Base-by-base conservation (phyloP, 2,329 filamentous ascomycete species). In the Knufia petricola region DNA sequence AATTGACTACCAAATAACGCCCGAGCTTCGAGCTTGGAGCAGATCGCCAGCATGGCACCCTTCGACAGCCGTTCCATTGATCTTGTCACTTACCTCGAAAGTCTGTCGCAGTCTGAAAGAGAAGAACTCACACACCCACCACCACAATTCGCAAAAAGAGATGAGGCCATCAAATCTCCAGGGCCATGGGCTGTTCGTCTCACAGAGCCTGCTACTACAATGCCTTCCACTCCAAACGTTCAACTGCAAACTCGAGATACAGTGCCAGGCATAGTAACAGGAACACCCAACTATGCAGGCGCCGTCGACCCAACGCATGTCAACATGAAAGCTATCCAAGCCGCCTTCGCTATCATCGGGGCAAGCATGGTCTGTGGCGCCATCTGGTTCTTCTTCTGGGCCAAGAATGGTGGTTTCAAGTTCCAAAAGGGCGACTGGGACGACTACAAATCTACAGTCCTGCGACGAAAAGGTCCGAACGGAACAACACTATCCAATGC, bases 381-480 rank as follows among this genome's bases (percentile, higher is more conserved):
- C 20, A 87, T 96, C 62, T 98, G 92, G 89, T 95, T 98, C 76
- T 96, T 98, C 77, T 94, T 94, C 76, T 94, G 87, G 85, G 90
- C 90, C 50, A 90, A 85, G 69, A 95, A 96, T 59, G 92, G 92
- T 53, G 92, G 92, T 12, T 95, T 96, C 71, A 72, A 85, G 55
- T 96, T 88, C 75, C 77, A 77, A 40, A 72, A 94, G 54, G 75
- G 79, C 30, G 92, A 98, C 67, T 98, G 92, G 90, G 90, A 96
- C 4, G 92, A 98, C 62, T 98, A 98, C 78, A 96, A 96, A 66
- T 84, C 85, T 1, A 95, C 90, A 0, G 92, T 98, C 1, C 69
- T 98, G 39, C 79, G 92, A 36, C 84, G 89, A 46, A 88, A 84
- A 61, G 89, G 88, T 0, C 87, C 89, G 3, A 89, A 95, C 67